Percentiles rank a stretch among this genome's conserved stretches.
phyloP scores from a whole-genome alignment of 73 alveolate species.

The Paramecium sexaurelia region DNA sequence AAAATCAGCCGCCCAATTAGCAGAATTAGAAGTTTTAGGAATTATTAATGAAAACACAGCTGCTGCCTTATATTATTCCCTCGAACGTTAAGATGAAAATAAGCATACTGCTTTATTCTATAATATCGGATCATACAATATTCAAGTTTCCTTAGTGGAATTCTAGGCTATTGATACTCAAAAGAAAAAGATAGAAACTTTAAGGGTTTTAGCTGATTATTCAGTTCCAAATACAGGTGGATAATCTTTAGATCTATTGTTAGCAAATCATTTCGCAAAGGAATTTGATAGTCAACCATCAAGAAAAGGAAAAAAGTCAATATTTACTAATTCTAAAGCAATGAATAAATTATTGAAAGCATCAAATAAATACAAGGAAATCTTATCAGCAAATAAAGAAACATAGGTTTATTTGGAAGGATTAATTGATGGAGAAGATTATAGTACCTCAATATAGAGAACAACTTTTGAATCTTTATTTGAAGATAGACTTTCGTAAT shows the following conservation, averaged over 20 bases:
- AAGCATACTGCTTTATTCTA: constrained; percentile 80
- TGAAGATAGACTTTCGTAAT: constrained; percentile 65
- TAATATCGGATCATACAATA: constrained; percentile 92
- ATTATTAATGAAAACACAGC: constrained; percentile 94
- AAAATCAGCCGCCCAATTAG: constrained; percentile 80
- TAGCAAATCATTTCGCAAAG: constrained; percentile 71
- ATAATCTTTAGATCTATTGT: constrained; percentile 60
- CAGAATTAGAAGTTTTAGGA: constrained; percentile 87
- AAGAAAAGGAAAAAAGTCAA: constrained; percentile 61
- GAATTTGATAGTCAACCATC: constrained; percentile 60
- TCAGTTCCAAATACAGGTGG: constrained; percentile 75
- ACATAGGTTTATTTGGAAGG: constrained; percentile 82
- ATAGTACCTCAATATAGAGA: constrained; percentile 79
- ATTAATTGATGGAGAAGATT: constrained; percentile 81
- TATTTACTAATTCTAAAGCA: constrained; percentile 70
- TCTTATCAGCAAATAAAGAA: constrained; percentile 94
- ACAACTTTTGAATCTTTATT: constrained; percentile 83
- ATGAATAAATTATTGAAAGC: constrained; percentile 75
- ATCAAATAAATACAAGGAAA: constrained; percentile 81
- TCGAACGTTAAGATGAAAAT: constrained; percentile 78
- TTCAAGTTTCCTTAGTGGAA: constrained; percentile 88
- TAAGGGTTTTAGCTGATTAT: constrained; percentile 73
- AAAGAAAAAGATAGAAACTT: constrained; percentile 53
- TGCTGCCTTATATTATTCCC: constrained; percentile 92
- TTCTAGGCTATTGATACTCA: constrained; percentile 62